Evolutionary conservation across 2,329 filamentous ascomycete genomes (phyloP), one percentile per base, ranked within the genome.

Genomic region (Uncinocarpus reesii): DNA sequence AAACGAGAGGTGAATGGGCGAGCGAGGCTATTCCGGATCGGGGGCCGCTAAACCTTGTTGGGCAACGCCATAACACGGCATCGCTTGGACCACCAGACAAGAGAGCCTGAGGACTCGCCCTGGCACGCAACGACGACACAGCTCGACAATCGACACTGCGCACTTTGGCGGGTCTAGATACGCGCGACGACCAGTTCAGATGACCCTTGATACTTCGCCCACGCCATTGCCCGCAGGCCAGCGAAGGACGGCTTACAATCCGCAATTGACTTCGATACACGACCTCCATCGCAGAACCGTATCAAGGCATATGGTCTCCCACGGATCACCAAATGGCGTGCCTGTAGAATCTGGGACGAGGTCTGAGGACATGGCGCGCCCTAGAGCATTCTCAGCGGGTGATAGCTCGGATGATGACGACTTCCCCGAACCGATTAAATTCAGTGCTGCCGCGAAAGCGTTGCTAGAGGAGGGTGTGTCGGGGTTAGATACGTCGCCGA

Each of bases 321-420:
- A 61, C 54, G 56, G 53, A 44, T 66, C 64, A 11, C 60, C 55
- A n/a, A 49, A 59, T 56, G 51, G 52, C 56, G 43, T 55, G 55
- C 34, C 18, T 31, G 24, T 3, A 23, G 31, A 41, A 11, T 20
- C 21, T 28, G 21, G 42, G 15, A 45, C 5, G 11, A 31, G n/a
- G 15, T 20, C 15, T 7, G 31, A 11, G 31, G 29, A 40, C 4
- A 41, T 58, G 2, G 51, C 62, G 2, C 59, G 58, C 40, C 36
- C 45, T 20, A 44, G 43, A 23, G 35, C 31, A 20, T 32, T 48
- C 31, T 49, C 46, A 4, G 15, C 43, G 3, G 47, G 38, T 58
- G 89, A 95, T 62, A 95, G 86, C 71, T 95, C 89, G 20, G 90
- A 95, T 67, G 90, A 95, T 66, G 90, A 95, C 60, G 90, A 95